phyloP scores from a whole-genome alignment of 805 yeast species.

The Wickerhamia fluorescens region DNA sequence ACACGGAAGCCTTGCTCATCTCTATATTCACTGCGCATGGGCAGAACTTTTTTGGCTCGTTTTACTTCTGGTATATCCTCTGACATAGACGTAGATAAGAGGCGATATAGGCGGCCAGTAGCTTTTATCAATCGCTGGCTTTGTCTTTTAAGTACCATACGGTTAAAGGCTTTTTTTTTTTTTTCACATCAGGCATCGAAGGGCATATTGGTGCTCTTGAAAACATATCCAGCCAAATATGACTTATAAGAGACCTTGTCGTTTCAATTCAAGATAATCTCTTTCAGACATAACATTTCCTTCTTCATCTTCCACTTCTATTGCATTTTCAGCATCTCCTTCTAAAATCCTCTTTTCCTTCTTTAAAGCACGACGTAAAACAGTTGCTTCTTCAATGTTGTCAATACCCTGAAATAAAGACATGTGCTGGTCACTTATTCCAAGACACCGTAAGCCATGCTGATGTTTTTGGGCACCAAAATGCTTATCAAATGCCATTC shows the following conservation, averaged over 20 bases:
- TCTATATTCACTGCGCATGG: constrained; percentile 14
- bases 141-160: neutral
- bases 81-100: no score
- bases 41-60: neutral
- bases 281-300: constrained; percentile 88
- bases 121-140: constrained; percentile 1
- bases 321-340: constrained; percentile 43
- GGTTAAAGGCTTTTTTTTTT: neutral
- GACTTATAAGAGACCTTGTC: constrained; percentile 73
- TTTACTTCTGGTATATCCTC: no score
- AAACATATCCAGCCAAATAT: no score
- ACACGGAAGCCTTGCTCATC: constrained; percentile 45
- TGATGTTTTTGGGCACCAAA: constrained; percentile 65
- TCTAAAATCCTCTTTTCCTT: constrained; percentile 28
- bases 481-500: constrained; percentile 65
- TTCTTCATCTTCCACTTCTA: constrained; percentile 85
- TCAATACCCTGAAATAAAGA: constrained; percentile 56
- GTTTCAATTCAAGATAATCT: constrained; percentile 78
- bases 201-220: no score
- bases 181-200: neutral
- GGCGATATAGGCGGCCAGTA: no score
- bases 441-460: constrained; percentile 68
- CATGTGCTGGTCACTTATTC: constrained; percentile 45
- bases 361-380: constrained; percentile 45
- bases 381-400: constrained; percentile 59